Conservation (phyloP, 345 rosid species). For the Boechera stricta region DNA sequence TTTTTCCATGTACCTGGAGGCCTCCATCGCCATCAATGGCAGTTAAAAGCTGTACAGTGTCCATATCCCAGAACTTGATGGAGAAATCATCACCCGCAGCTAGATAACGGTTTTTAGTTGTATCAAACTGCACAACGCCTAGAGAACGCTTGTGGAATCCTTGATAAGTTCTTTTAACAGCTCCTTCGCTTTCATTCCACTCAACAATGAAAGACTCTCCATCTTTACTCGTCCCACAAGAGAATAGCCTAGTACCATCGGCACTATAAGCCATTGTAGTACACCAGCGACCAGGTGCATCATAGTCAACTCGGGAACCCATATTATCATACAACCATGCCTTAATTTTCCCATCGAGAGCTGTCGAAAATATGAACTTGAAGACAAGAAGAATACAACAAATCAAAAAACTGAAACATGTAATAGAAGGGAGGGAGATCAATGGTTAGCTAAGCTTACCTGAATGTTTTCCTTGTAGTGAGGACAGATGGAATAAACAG, state of each 20-base stretch:
- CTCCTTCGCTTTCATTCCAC: slow-evolving; percentile 96
- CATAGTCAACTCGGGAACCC: slow-evolving; percentile 91
- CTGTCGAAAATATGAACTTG: slow-evolving; percentile 92
- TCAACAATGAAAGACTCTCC: slow-evolving; percentile 83
- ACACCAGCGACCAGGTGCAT: slow-evolving; percentile 93
- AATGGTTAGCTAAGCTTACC: slow-evolving; percentile 46
- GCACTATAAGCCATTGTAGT: slow-evolving; percentile 95
- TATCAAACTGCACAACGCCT: slow-evolving; percentile 90
- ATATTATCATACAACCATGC: slow-evolving; percentile 89
- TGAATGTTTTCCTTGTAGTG: slow-evolving; percentile 89
- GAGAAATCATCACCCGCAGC: slow-evolving; percentile 94
- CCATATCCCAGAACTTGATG: slow-evolving; percentile 95
- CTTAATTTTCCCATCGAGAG: slow-evolving; percentile 86
- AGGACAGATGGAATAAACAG: slow-evolving; percentile 88
- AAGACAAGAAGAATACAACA: slow-evolving; percentile 40
- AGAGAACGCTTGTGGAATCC: slow-evolving; percentile 81
- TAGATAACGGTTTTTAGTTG: slow-evolving; percentile 76
- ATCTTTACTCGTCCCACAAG: slow-evolving; percentile 91
- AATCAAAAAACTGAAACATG: slow-evolving; percentile 1
- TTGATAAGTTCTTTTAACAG: slow-evolving; percentile 75
- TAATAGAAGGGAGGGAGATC: slow-evolving; percentile 15
- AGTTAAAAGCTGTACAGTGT: slow-evolving; percentile 70
- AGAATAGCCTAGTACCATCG: slow-evolving; percentile 88
- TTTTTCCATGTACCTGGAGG: slow-evolving; percentile 57
- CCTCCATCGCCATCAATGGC: slow-evolving; percentile 85